phyloP scores from a whole-genome alignment of 768 basidiomycete genomes.

The Lentinula boryana region DNA sequence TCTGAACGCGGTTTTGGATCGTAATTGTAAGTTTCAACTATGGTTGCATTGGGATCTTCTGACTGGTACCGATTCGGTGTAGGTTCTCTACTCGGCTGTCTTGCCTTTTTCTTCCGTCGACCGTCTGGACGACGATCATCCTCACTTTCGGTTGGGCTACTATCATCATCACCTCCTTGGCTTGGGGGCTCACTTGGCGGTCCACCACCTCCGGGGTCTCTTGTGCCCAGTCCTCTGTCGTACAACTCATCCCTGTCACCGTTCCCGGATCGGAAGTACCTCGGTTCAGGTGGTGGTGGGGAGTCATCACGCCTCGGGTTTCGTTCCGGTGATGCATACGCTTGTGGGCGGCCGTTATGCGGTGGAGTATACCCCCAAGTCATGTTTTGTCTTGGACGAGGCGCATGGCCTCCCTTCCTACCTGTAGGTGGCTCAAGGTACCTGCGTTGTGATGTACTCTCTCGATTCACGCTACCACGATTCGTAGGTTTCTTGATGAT shows the following conservation, averaged over 20 bases:
- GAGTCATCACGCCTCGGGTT: background rate
- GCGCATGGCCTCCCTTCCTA: too few relatives aligned
- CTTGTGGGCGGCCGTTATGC: too few relatives aligned
- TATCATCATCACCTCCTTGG: background rate
- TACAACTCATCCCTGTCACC: background rate
- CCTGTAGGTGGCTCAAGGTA: too few relatives aligned
- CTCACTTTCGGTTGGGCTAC: background rate
- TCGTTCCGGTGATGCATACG: too few relatives aligned
- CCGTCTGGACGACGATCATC: background rate
- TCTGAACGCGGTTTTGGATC: background rate
- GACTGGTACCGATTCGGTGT: too few relatives aligned
- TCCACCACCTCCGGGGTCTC: background rate
- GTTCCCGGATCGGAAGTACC: background rate
- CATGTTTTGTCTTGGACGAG: too few relatives aligned
- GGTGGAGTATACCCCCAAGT: too few relatives aligned
- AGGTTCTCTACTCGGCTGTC: background rate
- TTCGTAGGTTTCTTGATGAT: too few relatives aligned
- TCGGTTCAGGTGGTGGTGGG: background rate
- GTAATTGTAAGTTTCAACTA: too few relatives aligned
- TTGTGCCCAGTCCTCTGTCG: background rate
- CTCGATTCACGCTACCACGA: too few relatives aligned
- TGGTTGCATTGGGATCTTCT: too few relatives aligned
- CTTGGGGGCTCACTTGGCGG: background rate
- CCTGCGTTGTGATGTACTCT: too few relatives aligned
- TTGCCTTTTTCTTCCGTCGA: background rate